phyloP scores from a whole-genome alignment of 163 green algal genomes.

The Scenedesmus sp. region DNA sequence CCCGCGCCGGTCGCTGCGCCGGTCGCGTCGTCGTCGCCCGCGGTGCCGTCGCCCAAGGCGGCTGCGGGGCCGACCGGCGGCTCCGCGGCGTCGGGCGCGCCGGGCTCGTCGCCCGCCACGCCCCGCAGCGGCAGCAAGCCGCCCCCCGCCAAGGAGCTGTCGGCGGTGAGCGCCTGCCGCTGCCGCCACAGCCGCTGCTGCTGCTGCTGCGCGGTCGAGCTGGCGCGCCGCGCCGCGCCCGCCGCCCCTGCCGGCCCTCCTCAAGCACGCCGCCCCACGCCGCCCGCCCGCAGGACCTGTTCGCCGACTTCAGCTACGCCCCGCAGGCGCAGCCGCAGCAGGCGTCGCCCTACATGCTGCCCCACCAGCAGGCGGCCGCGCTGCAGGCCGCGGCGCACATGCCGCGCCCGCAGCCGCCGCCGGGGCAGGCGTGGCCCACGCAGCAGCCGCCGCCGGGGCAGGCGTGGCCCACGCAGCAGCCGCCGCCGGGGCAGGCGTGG shows the following conservation, averaged over 20 bases:
- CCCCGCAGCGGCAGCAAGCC: conserved; percentile 16
- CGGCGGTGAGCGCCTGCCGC: conserved; percentile 16
- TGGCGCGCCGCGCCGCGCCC: no score
- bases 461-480: background rate
- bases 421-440: no score
- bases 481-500: background rate
- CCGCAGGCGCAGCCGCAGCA: background rate
- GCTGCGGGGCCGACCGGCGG: no score
- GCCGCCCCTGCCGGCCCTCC: no score
- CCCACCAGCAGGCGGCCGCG: background rate
- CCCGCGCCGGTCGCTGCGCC: background rate
- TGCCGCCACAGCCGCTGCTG: background rate
- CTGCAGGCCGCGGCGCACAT: conserved; percentile 13
- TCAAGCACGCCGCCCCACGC: background rate
- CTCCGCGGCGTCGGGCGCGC: no score
- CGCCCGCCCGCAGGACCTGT: conserved; percentile 20
- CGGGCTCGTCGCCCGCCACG: background rate
- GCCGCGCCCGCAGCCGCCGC: no score
- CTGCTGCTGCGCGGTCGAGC: background rate
- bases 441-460: background rate
- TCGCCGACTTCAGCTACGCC: conserved; percentile 15
- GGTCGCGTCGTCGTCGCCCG: no score
- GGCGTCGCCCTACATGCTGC: background rate
- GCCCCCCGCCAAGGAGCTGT: conserved; percentile 28
- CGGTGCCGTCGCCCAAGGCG: no score